These are phyloP conservation scores for Podaxis pistillaris DNA, from an alignment of 768 basidiomycete genomes.

Conservation along the genomic window DNA sequence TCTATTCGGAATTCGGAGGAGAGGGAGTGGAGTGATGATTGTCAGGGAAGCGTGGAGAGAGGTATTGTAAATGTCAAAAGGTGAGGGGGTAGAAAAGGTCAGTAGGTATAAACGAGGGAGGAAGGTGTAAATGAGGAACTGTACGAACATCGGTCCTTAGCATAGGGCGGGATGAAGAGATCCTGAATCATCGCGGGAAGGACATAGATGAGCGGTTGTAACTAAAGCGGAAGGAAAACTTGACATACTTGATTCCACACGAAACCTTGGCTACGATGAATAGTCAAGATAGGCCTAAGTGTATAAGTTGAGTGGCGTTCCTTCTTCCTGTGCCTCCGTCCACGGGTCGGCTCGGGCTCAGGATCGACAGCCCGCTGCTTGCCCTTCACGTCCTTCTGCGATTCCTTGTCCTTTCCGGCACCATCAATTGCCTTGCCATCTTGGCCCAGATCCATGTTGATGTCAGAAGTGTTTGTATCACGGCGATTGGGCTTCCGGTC, in stretches of 20 bases:
- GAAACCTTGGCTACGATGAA: constrained; percentile 84
- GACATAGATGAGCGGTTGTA: constrained; percentile 12
- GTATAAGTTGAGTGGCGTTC: constrained; percentile 58
- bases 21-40: constrained; percentile 15
- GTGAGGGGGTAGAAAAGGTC: constrained; percentile 18
- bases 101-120: constrained; percentile 17
- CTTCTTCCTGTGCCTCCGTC: constrained; percentile 42
- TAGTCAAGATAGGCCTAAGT: constrained; percentile 81
- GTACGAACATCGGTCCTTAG: constrained; percentile 84
- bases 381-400: constrained; percentile 68
- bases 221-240: background rate
- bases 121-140: constrained; percentile 21
- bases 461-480: constrained; percentile 40
- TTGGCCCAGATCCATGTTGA: constrained; percentile 55
- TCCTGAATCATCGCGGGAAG: constrained; percentile 44
- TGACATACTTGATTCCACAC: constrained; percentile 84
- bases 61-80: constrained; percentile 6
- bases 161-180: constrained; percentile 84
- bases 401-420: constrained; percentile 27
- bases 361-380: constrained; percentile 79
- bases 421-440: constrained; percentile 36
- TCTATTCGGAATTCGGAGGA: constrained; percentile 39
- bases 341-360: constrained; percentile 43
- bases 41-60: constrained; percentile 9
- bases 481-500: constrained; percentile 18